These are phyloP conservation scores for Globisporangium radiosum DNA, from an alignment of 352 stramenopile genomes.

Conservation along the genomic window DNA sequence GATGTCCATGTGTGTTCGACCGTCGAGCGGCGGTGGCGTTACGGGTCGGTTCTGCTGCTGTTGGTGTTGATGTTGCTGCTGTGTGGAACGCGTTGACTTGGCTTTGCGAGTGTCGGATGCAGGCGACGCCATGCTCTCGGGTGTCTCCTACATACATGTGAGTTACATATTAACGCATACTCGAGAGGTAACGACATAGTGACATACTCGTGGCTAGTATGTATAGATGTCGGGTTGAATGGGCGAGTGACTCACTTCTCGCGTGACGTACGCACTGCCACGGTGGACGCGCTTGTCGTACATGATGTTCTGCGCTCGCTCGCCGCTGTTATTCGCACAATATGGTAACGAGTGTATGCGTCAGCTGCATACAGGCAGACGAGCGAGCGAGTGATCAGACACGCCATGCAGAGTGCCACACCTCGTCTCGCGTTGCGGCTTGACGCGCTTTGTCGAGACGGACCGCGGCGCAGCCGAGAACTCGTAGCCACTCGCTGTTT, in stretches of 20 bases:
- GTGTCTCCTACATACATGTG: constrained; percentile 19
- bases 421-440: constrained; percentile 33
- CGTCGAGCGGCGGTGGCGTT: constrained; percentile 85
- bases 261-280: constrained; percentile 89
- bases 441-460: constrained; percentile 68
- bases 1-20: constrained; percentile 88
- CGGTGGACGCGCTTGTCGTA: constrained; percentile 90
- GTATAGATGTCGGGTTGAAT: neutral
- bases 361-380: neutral
- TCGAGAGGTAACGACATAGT: neutral
- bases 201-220: too few relatives aligned
- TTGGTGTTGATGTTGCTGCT: neutral
- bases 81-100: neutral
- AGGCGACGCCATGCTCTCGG: constrained; percentile 10
- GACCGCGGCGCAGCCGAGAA: constrained; percentile 64
- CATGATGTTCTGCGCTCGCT: constrained; percentile 90
- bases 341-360: neutral
- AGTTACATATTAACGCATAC: neutral
- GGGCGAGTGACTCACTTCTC: constrained; percentile 23
- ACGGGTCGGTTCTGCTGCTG: constrained; percentile 31
- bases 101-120: constrained; percentile 7
- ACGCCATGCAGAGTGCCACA: constrained; percentile 11
- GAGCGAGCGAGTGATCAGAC: neutral
- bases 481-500: constrained; percentile 38
- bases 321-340: neutral